Evolutionary conservation across 805 yeast genomes (phyloP).

Genomic region (Kazachstania viticola): DNA sequence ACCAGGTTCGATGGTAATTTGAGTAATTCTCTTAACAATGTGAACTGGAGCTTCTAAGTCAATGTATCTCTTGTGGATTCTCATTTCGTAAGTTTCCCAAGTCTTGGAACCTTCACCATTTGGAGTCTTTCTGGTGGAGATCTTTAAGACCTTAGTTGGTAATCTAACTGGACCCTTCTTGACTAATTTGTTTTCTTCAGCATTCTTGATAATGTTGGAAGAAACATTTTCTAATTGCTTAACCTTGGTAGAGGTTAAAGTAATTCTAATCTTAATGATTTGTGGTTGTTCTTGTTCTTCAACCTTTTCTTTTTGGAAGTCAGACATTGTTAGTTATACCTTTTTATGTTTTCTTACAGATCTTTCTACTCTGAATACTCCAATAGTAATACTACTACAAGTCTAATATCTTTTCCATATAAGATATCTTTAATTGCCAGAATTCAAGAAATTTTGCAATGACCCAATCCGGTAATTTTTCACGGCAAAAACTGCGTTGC

Average conservation of each 20-base stretch:
- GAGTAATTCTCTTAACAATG: conserved; percentile 89
- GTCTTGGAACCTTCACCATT: conserved; percentile 99
- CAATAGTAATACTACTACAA: too few species aligned
- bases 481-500: too few species aligned
- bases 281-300: conserved; percentile 69
- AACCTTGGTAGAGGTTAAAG: conserved; percentile 97
- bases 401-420: too few species aligned
- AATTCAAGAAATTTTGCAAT: too few species aligned
- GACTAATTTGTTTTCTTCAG: conserved; percentile 67
- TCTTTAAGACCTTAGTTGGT: conserved; percentile 97
- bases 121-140: conserved; percentile 99
- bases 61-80: conserved; percentile 99
- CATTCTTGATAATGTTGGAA: conserved; percentile 78
- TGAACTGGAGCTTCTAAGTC: conserved; percentile 95
- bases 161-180: conserved; percentile 99
- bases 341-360: conserved; percentile 28
- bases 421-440: too few species aligned
- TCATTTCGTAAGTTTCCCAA: conserved; percentile 99
- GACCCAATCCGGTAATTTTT: too few species aligned
- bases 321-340: conserved; percentile 54
- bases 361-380: too few species aligned
- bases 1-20: conserved; percentile 98
- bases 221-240: conserved; percentile 96
- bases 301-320: conserved; percentile 77
- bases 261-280: conserved; percentile 96